Evolutionary conservation across 1,284 basidiomycete species (phyloP).

Genomic region (Xerocomus cyaneibrunnescens): DNA sequence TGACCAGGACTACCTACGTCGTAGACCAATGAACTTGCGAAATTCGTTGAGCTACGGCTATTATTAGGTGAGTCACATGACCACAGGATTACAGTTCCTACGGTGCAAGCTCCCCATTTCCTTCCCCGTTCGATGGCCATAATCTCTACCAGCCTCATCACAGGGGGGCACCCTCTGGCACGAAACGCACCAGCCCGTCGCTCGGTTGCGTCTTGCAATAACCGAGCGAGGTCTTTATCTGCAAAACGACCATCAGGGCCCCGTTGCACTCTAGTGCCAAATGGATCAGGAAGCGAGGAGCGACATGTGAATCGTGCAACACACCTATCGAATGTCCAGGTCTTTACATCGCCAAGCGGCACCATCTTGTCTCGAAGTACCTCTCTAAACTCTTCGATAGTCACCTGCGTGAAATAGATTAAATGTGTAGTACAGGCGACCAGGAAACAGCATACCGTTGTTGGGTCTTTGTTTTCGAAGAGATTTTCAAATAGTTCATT

Average conservation of each 20-base stretch:
- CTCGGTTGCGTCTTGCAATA: constrained; percentile 68
- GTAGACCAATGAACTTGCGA: constrained; percentile 53
- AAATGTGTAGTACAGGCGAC: constrained; percentile 6
- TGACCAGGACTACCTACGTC: constrained; percentile 33
- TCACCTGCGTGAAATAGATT: constrained; percentile 37
- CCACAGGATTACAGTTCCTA: constrained; percentile 31
- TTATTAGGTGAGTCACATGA: constrained; percentile 46
- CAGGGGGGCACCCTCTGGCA: constrained; percentile 72
- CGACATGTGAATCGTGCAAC: constrained; percentile 16
- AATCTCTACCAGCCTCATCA: constrained; percentile 69
- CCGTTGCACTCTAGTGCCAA: constrained; percentile 47
- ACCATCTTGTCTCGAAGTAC: constrained; percentile 38
- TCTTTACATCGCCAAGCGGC: constrained; percentile 38
- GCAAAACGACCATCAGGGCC: constrained; percentile 56
- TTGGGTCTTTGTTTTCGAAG: constrained; percentile 44
- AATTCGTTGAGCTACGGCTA: constrained; percentile 65
- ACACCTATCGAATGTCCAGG: constrained; percentile 57
- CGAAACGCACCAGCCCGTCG: constrained; percentile 68
- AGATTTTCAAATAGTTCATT: constrained; percentile 46
- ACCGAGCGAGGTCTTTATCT: constrained; percentile 66
- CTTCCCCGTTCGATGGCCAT: constrained; percentile 71
- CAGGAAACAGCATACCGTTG: constrained; percentile 32
- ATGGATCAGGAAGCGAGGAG: constrained; percentile 1
- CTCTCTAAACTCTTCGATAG: constrained; percentile 42
- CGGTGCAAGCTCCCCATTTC: constrained; percentile 74